A percentile compares a stretch with the other conserved stretches of the same genome.
Evolutionary conservation across 768 basidiomycete species (phyloP).

Genomic region (Tremella yokohamensis): DNA sequence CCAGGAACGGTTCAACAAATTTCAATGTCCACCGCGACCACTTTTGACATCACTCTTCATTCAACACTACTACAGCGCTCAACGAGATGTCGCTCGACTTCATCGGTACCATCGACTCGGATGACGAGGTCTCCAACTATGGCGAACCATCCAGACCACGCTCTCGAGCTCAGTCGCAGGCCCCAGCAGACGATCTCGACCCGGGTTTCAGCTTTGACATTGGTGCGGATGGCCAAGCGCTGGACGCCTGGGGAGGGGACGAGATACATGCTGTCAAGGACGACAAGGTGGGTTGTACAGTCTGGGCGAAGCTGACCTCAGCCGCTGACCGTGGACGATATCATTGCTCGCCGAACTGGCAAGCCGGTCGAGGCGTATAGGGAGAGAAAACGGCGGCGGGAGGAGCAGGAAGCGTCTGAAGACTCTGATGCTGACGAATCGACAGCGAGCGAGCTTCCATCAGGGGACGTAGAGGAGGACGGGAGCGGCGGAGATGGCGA

Average conservation of each 20-base stretch:
- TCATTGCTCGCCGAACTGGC: constrained; percentile 69
- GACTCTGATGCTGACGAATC: constrained; percentile 33
- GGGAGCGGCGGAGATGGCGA: constrained; percentile 30
- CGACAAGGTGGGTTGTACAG: constrained; percentile 55
- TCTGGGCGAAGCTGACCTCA: constrained; percentile 30
- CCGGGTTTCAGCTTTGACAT: constrained; percentile 80
- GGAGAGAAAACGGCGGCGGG: constrained; percentile 63
- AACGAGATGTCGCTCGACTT: constrained; percentile 28
- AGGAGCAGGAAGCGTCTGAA: constrained; percentile 21
- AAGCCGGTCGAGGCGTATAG: constrained; percentile 45
- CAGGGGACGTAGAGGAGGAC: constrained; percentile 31
- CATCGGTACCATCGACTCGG: constrained; percentile 41
- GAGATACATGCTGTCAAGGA: constrained; percentile 52
- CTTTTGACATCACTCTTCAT: constrained; percentile 1
- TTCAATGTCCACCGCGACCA: constrained; percentile 4
- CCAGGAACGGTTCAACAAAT: constrained; percentile 3
- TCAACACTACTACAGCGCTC: neutral
- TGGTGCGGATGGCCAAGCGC: constrained; percentile 61
- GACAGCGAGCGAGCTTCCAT: constrained; percentile 4
- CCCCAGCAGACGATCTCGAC: constrained; percentile 56
- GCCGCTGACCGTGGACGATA: constrained; percentile 86
- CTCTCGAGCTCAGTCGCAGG: constrained; percentile 6
- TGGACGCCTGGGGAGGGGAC: constrained; percentile 59
- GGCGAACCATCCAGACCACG: constrained; percentile 23
- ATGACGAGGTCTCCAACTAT: constrained; percentile 32